Conservation (phyloP, 805 yeast genomes). For the Pichia membranifaciens region DNA sequence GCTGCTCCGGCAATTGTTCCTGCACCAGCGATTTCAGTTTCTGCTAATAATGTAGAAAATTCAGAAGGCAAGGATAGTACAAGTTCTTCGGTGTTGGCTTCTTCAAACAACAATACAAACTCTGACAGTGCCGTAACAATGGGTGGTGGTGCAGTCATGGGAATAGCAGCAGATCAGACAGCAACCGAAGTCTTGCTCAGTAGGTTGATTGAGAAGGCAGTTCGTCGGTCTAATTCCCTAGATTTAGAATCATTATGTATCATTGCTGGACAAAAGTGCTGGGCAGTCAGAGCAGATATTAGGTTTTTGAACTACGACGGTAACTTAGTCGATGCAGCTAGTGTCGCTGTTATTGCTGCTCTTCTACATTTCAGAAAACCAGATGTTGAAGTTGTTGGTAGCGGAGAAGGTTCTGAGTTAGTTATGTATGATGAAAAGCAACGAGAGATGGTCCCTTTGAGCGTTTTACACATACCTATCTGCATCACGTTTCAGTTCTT, state of each 20-base stretch:
- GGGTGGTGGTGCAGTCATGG: slow-evolving; percentile 13
- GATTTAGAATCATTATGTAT: slow-evolving; percentile 90
- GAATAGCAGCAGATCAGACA: slow-evolving; percentile 35
- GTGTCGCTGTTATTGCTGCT: slow-evolving; percentile 86
- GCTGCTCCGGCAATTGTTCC: slow-evolving; percentile 12
- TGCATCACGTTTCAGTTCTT: slow-evolving; percentile 86
- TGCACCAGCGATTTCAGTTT: slow-evolving; percentile 4
- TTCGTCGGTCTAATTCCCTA: slow-evolving; percentile 82
- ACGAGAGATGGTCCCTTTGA: slow-evolving; percentile 80
- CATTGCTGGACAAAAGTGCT: slow-evolving; percentile 83
- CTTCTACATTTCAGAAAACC: slow-evolving; percentile 78
- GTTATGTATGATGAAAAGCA: slow-evolving; percentile 68
- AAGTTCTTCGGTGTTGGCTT: background rate
- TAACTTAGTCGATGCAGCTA: slow-evolving; percentile 82
- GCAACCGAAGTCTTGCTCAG: slow-evolving; percentile 77
- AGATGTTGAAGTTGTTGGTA: slow-evolving; percentile 65
- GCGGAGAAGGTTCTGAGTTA: slow-evolving; percentile 38
- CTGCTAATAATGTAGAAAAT: background rate
- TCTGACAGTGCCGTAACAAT: slow-evolving; percentile 3
- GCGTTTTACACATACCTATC: slow-evolving; percentile 82
- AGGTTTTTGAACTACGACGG: slow-evolving; percentile 90
- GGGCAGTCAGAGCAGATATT: slow-evolving; percentile 87
- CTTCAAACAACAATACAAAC: background rate
- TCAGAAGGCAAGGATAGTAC: background rate
- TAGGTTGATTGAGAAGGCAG: slow-evolving; percentile 84